These are phyloP conservation scores for Aspergillus sp. DNA, from an alignment of 2,329 filamentous ascomycete genomes.

Conservation along the genomic window DNA sequence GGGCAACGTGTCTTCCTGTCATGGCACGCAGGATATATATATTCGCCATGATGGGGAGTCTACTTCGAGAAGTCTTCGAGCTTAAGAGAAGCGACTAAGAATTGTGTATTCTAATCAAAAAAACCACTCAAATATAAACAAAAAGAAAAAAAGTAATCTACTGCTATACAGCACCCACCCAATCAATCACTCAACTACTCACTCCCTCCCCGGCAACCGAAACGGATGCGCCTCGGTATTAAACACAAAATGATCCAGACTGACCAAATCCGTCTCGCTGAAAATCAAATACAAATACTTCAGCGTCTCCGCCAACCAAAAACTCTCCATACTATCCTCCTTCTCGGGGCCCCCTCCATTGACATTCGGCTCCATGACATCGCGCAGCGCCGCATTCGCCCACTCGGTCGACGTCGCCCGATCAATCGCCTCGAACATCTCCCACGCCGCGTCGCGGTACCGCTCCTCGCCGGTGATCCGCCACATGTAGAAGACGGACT, in stretches of 20 bases:
- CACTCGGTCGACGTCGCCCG: slow-evolving; percentile 40
- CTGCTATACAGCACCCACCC: too few relatives aligned
- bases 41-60: too few relatives aligned
- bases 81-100: too few relatives aligned
- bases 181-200: too few relatives aligned
- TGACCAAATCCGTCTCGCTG: slow-evolving; percentile 34
- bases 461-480: slow-evolving; percentile 58
- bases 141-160: too few relatives aligned
- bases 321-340: slow-evolving; percentile 41
- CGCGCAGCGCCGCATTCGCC: slow-evolving; percentile 43
- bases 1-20: too few relatives aligned
- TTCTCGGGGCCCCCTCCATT: slow-evolving; percentile 14
- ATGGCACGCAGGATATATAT: too few relatives aligned
- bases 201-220: background rate
- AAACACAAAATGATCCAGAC: slow-evolving; percentile 38
- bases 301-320: slow-evolving; percentile 44
- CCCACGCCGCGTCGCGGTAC: slow-evolving; percentile 47
- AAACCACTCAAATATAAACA: too few relatives aligned
- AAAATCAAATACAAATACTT: slow-evolving; percentile 45
- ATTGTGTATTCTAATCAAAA: too few relatives aligned
- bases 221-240: slow-evolving; percentile 21
- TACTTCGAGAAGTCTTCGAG: too few relatives aligned
- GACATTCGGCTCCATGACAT: slow-evolving; percentile 32
- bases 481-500: slow-evolving; percentile 61
- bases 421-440: slow-evolving; percentile 49